A percentile compares a stretch with the other conserved stretches of the same genome.
Conservation (phyloP, 1,284 basidiomycete genomes). For the Abortiporus biennis region DNA sequence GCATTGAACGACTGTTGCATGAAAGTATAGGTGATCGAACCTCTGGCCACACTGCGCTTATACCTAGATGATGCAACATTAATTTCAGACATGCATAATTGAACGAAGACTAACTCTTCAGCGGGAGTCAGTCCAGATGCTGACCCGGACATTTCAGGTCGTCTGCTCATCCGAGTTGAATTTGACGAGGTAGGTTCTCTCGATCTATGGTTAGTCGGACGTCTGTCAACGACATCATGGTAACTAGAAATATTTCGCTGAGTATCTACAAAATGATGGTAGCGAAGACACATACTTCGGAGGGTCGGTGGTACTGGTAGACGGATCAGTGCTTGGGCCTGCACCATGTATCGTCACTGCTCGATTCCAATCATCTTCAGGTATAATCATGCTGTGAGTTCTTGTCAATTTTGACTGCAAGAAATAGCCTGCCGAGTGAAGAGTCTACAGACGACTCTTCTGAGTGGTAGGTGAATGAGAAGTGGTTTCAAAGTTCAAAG, state of each 20-base stretch:
- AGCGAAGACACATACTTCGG: too few relatives aligned
- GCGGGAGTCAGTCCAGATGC: background rate
- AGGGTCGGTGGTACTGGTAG: too few relatives aligned
- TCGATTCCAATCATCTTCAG: too few relatives aligned
- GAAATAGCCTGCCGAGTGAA: too few relatives aligned
- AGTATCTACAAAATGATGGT: too few relatives aligned
- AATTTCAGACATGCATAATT: background rate
- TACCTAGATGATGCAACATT: background rate
- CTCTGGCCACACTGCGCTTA: background rate
- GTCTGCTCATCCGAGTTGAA: background rate
- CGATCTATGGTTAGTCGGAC: background rate
- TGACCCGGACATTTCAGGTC: background rate
- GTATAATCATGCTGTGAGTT: too few relatives aligned
- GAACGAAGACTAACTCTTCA: background rate
- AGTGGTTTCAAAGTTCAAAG: too few relatives aligned
- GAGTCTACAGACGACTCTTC: too few relatives aligned
- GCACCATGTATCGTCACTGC: too few relatives aligned
- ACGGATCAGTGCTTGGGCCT: too few relatives aligned
- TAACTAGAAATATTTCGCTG: background rate
- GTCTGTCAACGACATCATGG: background rate
- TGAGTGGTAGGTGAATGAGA: too few relatives aligned
- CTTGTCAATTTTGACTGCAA: too few relatives aligned
- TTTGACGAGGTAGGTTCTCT: background rate
- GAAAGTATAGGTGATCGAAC: conserved; percentile 30
- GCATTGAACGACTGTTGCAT: conserved; percentile 25